Base-by-base conservation (phyloP, 1,284 basidiomycete species). In the Ustilago hordei region DNA sequence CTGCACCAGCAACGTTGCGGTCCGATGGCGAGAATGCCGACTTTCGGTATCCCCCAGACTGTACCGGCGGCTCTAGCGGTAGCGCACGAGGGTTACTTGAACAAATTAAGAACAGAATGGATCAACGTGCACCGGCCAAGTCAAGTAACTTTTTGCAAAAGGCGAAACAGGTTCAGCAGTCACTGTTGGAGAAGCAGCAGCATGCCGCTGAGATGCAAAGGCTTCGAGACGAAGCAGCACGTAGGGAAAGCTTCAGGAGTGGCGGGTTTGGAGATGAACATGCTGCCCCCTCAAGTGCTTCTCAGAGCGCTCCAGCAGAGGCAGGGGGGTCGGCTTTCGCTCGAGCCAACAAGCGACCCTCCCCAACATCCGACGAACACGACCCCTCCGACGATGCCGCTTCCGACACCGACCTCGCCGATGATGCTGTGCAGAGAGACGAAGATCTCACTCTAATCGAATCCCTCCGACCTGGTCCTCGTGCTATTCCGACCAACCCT, bases 121-220 rank as follows among this genome's bases (percentile, higher is more conserved):
- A 64, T 1, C 58, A 63, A 17, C 69, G 60, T n/a, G 64, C 48
- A 19, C 47, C 61, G n/a, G 48, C 65, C 15, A 62, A 67, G 36
- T 38, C 60, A 0, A 70, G 67, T 47, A 67, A 54, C 34, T 76
- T 76, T 9, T 41, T 76, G 32, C 67, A 69, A 13, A 71, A 60
- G 32, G 74, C 74, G 0, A 71, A 76, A 17, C 58, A 71, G 56
- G 74, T 72, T 7, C 74, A 76, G 48, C 68, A 76, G 62, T 67
- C 69, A 11, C 38, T 76, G 35, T 47, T 72, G 12, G 69, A 71
- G n/a, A 71, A 72, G 53, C 74, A 76, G 19, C 58, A 59, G 34
- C 36, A 45, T n/a, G 58, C 54, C 6, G 68, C 53, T 8, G 54
- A 70, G 4, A 34, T 58, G 15, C 60, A 71, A 13, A 67, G 57